These are phyloP conservation scores for Ettlia oleoabundans DNA, from an alignment of 139 green algal species.

Conservation along the genomic window DNA sequence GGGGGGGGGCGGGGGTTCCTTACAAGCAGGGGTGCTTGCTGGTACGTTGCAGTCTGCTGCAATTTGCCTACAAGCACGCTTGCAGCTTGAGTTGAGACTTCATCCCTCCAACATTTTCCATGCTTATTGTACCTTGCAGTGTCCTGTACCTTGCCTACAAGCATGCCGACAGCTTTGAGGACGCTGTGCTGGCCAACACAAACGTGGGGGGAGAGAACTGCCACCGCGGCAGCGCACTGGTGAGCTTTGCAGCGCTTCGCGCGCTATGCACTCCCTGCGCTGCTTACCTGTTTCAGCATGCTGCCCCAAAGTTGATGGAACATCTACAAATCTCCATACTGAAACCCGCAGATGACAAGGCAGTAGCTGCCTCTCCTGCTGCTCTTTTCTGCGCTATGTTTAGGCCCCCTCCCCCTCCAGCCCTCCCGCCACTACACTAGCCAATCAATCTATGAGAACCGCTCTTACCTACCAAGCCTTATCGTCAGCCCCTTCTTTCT, in stretches of 20 bases:
- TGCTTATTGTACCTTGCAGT: background rate
- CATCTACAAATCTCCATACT: no score
- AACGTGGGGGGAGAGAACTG: constrained; percentile 32
- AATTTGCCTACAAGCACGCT: background rate
- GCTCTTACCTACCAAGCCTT: no score
- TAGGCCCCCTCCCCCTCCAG: no score
- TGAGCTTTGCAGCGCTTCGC: background rate
- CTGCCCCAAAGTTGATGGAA: no score
- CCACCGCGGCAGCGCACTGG: constrained; percentile 23
- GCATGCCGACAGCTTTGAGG: constrained; percentile 28
- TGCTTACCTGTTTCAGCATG: no score
- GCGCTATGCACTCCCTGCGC: no score
- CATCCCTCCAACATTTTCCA: background rate
- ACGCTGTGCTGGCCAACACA: constrained; percentile 20
- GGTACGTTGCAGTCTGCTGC: background rate
- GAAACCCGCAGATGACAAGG: no score
- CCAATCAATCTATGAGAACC: no score
- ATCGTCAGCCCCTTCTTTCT: no score
- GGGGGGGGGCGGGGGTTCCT: constrained; percentile 10
- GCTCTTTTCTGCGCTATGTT: no score
- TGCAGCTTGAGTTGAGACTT: background rate
- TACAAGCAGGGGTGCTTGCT: background rate
- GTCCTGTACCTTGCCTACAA: constrained; percentile 31
- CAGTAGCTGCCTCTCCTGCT: background rate
- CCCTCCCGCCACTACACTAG: no score